These are phyloP conservation scores for Globisporangium emineosum DNA, from an alignment of 352 stramenopile species.

Conservation along the genomic window DNA sequence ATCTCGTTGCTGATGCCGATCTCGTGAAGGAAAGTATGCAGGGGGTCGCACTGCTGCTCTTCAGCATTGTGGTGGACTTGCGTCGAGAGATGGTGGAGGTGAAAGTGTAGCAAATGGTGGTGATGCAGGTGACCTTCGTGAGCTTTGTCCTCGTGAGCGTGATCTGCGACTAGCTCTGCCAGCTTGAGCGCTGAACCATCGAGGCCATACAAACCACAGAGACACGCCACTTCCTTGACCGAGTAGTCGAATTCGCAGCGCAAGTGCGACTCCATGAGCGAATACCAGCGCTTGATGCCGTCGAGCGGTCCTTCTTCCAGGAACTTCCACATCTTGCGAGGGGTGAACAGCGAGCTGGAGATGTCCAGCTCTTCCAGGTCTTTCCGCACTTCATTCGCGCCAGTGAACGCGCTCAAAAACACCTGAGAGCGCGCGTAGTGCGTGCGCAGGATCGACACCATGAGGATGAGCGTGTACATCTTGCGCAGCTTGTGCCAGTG, in stretches of 20 bases:
- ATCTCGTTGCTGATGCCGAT: conserved; percentile 51
- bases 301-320: conserved; percentile 60
- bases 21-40: conserved; percentile 37
- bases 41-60: conserved; percentile 12
- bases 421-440: conserved; percentile 61
- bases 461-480: conserved; percentile 82
- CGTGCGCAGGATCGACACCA: conserved; percentile 77
- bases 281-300: conserved; percentile 72
- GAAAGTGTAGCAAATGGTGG: conserved; percentile 6
- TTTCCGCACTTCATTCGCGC: conserved; percentile 15
- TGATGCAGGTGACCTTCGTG: background rate
- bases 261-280: conserved; percentile 80
- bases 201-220: conserved; percentile 73
- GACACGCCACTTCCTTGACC: conserved; percentile 60
- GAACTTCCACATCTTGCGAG: conserved; percentile 73
- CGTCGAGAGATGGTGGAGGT: conserved; percentile 2
- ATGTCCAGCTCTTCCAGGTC: conserved; percentile 52
- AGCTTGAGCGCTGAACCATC: conserved; percentile 45
- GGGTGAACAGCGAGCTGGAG: conserved; percentile 73
- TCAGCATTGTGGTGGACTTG: background rate
- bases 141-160: conserved; percentile 4
- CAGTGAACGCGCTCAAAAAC: conserved; percentile 44
- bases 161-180: conserved; percentile 20
- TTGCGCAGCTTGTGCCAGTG: conserved; percentile 66
- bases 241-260: conserved; percentile 80